Evolutionary conservation across 2,329 filamentous ascomycete genomes (phyloP), one percentile per base, ranked within the genome.

Genomic region (Colletotrichum sp.): DNA sequence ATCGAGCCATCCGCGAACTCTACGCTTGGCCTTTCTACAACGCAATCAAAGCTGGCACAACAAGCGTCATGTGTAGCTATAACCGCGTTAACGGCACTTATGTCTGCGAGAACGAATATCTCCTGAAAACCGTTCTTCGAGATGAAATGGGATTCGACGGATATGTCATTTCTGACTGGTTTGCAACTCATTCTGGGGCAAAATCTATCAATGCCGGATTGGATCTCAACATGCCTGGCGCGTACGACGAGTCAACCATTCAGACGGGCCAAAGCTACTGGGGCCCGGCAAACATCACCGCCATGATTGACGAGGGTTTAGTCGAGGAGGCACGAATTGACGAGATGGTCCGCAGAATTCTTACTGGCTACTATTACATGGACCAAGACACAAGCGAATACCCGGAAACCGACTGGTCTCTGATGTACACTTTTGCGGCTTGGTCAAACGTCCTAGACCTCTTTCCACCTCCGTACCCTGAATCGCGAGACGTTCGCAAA

Each of bases 211-310:
- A 93, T 77, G 90, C 91, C 21, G 95, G 95, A 36, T 83, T 96
- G 76, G 95, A 96, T 82, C 95, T 96, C 94, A 92, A 92, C 3
- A 96, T 96, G 94, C 94, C 94, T 0, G 94, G 95, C 6, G 86
- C 93, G 52, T 85, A 86, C 68, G 79, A 76, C 84, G n/a, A 78
- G 65, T 12, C 66, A 28, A 57, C 52, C 13, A 10, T 28, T 3
- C 6, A 74, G 68, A 76, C 87, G 82, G 95, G 95, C 74, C 92
- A 86, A 65, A 87, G 90, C 78, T 91, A 84, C 80, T 91, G 91
- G 81, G 95, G 95, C 0, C 83, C 89, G 4, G 24, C 3, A 1
- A 88, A 86, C 55, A 82, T 91, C 6, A 86, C 90, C 24, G 92
- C 90, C 90, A 91, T 91, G 1, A 82, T 86, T 13, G 85, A 86